Evolutionary conservation across 2,329 filamentous ascomycete genomes (phyloP), one percentile per base, ranked within the genome.

Genomic region (Colletotrichum camelliae): DNA sequence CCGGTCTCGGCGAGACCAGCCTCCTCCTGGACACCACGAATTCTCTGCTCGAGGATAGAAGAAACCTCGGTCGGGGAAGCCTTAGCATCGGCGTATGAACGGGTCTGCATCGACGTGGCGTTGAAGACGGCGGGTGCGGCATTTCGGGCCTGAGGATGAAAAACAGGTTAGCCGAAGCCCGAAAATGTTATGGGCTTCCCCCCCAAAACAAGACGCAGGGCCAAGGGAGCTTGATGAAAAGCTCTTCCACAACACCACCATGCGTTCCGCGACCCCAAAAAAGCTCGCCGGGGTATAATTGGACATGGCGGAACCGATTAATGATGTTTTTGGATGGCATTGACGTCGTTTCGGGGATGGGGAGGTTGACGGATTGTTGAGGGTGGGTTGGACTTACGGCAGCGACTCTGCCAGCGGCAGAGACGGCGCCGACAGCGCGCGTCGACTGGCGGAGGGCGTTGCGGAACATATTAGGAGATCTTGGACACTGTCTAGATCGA

Each of bases 1-100:
- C 97, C 97, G 86, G 97, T 99, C 94, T 99, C 97, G 88, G 97
- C 96, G 84, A 99, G 94, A 87, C 92, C 93, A 86, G 95, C 91
- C 91, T 98, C 97, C 91, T 98, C 97, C 89, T 98, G 95, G 82
- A 98, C 95, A 91, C 97, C 97, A 87, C 97, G 95, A 86, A 99
- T 99, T 89, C 96, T 93, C 93, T 98, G 96, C 92, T 98, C 97
- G 86, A 99, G 95, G 88, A 99, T 98, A 83, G 96, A 98, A 82
- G 97, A 98, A 84, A 98, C 96, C 92, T 99, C 97, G 84, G 96
- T 99, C 83, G 97, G 97, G 77, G 96, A 89, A 84, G 97, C 96
- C 93, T 98, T 98, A 82, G 95, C 94, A 85, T 98, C 96, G 88
- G 93, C 90, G 90, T 98, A 98, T 88, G 92, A 92, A 89, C 97